Conservation (phyloP, 208 protist species). For the Trypanosoma lewisi region DNA sequence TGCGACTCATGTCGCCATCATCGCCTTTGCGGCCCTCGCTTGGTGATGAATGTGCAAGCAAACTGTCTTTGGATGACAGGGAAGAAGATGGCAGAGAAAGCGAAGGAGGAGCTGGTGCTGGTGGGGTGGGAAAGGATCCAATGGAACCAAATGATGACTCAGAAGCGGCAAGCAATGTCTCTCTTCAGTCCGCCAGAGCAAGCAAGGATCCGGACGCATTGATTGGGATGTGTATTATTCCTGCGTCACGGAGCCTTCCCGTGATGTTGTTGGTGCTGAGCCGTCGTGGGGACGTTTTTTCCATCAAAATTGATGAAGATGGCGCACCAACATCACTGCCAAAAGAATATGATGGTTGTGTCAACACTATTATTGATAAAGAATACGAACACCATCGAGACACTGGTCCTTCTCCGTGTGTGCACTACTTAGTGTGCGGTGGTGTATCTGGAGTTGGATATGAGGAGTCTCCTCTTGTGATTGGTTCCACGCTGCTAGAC, state of each 20-base stretch:
- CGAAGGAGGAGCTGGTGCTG: neutral
- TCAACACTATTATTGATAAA: slow-evolving; percentile 8
- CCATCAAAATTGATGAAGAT: slow-evolving; percentile 39
- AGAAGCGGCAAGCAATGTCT: neutral
- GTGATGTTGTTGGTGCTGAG: slow-evolving; percentile 56
- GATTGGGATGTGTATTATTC: slow-evolving; percentile 53
- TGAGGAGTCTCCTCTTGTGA: slow-evolving; percentile 46
- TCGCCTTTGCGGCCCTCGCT: too few relatives aligned
- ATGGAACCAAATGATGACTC: neutral
- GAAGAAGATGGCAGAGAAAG: neutral
- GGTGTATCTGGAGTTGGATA: neutral
- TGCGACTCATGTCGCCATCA: neutral
- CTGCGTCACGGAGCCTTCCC: slow-evolving; percentile 51
- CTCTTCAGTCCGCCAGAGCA: neutral
- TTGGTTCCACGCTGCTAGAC: slow-evolving; percentile 52
- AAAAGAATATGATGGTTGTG: slow-evolving; percentile 24
- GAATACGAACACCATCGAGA: neutral
- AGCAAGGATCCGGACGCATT: slow-evolving; percentile 18
- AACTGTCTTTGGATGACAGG: neutral
- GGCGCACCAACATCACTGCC: slow-evolving; percentile 11
- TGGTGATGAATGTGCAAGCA: too few relatives aligned
- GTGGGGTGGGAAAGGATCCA: too few relatives aligned
- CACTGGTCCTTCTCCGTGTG: slow-evolving; percentile 24
- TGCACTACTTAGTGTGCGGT: slow-evolving; percentile 31
- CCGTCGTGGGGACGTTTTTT: slow-evolving; percentile 72